Conservation (phyloP, 129 eudicot genomes). For the Logfia minima region DNA sequence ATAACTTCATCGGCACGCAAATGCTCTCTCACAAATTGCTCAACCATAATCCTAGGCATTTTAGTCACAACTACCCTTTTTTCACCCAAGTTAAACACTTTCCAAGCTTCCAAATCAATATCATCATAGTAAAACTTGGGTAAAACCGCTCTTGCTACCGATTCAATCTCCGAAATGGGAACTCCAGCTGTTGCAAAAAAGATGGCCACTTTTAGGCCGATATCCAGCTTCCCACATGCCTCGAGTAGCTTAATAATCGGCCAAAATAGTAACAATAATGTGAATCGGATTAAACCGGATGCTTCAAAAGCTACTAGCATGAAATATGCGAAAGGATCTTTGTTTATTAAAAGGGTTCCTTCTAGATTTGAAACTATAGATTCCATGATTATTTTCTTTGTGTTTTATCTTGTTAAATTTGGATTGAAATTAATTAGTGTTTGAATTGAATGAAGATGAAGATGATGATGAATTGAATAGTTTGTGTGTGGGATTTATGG, state of each 20-base stretch:
- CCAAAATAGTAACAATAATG: conserved; percentile 58
- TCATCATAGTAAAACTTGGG: conserved; percentile 88
- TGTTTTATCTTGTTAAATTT: neutral
- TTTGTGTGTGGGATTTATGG: conserved; percentile 29
- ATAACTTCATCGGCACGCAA: conserved; percentile 72
- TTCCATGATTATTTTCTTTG: conserved; percentile 29
- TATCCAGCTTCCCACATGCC: conserved; percentile 36
- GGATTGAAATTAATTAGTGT: neutral
- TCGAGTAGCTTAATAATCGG: conserved; percentile 65
- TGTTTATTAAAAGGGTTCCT: conserved; percentile 71
- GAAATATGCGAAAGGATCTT: conserved; percentile 76
- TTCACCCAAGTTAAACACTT: conserved; percentile 55
- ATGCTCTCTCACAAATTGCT: conserved; percentile 85
- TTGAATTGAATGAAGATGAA: conserved; percentile 25
- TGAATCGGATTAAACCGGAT: conserved; percentile 76
- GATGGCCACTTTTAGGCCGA: conserved; percentile 56
- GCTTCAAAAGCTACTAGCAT: conserved; percentile 95
- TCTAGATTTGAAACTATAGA: conserved; percentile 80
- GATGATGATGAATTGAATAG: conserved; percentile 10
- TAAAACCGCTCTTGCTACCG: conserved; percentile 89
- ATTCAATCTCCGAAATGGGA: conserved; percentile 66
- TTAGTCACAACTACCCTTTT: conserved; percentile 77
- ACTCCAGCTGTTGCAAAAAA: conserved; percentile 80
- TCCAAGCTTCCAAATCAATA: conserved; percentile 78
- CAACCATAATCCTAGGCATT: conserved; percentile 82